A percentile compares a stretch with the other conserved stretches of the same genome.
Conservation (phyloP, 306 rosid genomes). For the Vicia faba region DNA sequence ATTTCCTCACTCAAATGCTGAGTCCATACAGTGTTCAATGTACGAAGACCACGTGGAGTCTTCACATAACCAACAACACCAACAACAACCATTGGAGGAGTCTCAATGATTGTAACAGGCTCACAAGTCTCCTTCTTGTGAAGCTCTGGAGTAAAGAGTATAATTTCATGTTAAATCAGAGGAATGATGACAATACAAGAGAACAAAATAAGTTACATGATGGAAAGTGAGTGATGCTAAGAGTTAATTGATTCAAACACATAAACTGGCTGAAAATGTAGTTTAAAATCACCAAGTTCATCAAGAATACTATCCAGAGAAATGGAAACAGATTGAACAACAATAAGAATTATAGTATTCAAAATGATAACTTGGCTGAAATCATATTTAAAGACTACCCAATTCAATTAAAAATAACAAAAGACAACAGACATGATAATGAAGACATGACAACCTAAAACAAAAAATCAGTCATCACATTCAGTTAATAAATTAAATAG, state of each 20-base stretch:
- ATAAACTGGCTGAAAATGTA: too few species aligned
- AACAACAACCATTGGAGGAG: slow-evolving; percentile 83
- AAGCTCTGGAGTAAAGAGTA: slow-evolving; percentile 51
- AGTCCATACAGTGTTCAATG: slow-evolving; percentile 80
- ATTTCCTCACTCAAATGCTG: slow-evolving; percentile 87
- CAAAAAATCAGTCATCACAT: background rate
- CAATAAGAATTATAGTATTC: background rate
- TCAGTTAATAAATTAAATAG: background rate
- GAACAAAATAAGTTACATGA: too few species aligned
- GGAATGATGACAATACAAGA: too few species aligned
- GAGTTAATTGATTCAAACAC: too few species aligned
- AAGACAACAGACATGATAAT: too few species aligned
- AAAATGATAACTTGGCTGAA: background rate
- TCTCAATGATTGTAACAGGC: slow-evolving; percentile 78
- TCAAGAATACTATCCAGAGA: too few species aligned
- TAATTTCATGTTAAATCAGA: background rate
- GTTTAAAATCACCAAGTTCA: too few species aligned
- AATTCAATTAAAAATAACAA: too few species aligned
- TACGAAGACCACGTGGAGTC: slow-evolving; percentile 88
- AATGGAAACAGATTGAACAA: background rate
- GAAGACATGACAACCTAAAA: too few species aligned
- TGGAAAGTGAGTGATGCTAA: too few species aligned
- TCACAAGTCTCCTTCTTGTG: slow-evolving; percentile 95
- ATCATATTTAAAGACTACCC: too few species aligned
- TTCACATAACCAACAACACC: slow-evolving; percentile 87